Percentiles rank a stretch among this genome's conserved stretches.
Conservation (phyloP, 108 stramenopile species). For the Pseudonitzschia multiseries region DNA sequence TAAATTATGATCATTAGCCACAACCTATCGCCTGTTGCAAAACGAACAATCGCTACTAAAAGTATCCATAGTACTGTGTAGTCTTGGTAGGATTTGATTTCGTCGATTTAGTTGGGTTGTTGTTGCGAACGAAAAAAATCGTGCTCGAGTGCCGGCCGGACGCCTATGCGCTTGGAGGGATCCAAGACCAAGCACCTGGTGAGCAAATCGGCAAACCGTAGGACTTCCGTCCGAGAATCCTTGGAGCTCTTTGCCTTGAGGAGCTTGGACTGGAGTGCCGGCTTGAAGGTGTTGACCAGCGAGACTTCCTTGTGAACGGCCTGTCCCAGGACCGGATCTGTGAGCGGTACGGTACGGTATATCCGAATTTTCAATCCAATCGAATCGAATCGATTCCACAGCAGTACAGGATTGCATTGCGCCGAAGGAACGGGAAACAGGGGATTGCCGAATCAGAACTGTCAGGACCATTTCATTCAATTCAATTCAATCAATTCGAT, state of each 20-base stretch:
- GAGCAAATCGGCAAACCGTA: conserved; percentile 84
- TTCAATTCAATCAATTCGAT: too few species aligned
- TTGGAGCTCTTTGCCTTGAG: conserved; percentile 75
- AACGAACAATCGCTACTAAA: too few species aligned
- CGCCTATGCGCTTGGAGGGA: conserved; percentile 70
- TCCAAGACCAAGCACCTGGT: conserved; percentile 87
- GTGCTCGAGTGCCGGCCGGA: conserved; percentile 42
- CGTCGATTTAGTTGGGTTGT: too few species aligned
- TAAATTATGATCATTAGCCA: too few species aligned
- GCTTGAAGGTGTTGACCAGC: conserved; percentile 30
- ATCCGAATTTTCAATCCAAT: too few species aligned
- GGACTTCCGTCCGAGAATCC: conserved; percentile 73
- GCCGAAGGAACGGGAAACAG: too few species aligned
- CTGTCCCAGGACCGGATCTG: conserved; percentile 65
- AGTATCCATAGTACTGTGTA: too few species aligned
- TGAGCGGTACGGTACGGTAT: neutral
- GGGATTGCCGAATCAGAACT: too few species aligned
- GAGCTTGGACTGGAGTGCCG: conserved; percentile 48
- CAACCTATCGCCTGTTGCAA: too few species aligned
- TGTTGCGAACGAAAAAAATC: conserved; percentile 31
- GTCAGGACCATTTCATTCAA: too few species aligned
- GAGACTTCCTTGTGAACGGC: conserved; percentile 56
- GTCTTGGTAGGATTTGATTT: too few species aligned
- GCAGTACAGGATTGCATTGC: too few species aligned
- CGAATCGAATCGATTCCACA: neutral